phyloP scores from a whole-genome alignment of 352 stramenopile genomes.

The Blastocystis sp. region DNA sequence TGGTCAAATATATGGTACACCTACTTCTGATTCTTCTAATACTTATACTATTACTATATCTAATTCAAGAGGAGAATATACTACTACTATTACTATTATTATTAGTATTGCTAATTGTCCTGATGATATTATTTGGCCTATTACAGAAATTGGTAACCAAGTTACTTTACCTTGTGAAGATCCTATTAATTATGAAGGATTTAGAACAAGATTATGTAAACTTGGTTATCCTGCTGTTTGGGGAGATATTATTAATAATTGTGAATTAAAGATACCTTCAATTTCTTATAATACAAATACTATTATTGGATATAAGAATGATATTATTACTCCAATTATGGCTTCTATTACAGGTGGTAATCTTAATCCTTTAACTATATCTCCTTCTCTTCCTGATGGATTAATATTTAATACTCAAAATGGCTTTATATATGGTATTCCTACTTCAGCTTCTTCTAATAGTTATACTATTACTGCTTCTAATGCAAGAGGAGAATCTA shows the following conservation, averaged over 20 bases:
- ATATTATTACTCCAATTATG: conserved; percentile 12
- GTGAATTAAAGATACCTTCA: conserved; percentile 26
- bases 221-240: too few species aligned
- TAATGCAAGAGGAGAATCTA: not conserved
- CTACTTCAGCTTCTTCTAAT: not conserved
- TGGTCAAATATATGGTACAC: conserved; percentile 17
- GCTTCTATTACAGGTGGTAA: too few species aligned
- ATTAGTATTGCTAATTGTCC: conserved; percentile 9
- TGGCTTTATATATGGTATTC: conserved; percentile 17
- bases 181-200: conserved; percentile 6
- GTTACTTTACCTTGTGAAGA: conserved; percentile 21
- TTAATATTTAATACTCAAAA: conserved; percentile 12
- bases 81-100: conserved; percentile 13
- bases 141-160: conserved; percentile 13
- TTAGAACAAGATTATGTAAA: not conserved
- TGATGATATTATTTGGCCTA: conserved; percentile 14
- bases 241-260: conserved; percentile 12
- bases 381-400: not conserved
- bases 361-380: conserved; percentile 31
- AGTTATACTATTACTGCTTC: conserved; percentile 5
- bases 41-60: conserved; percentile 8
- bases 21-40: not conserved
- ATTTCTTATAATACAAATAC: not conserved
- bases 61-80: conserved; percentile 10
- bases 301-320: conserved; percentile 8